Evolutionary conservation across 139 green algal genomes (phyloP).

Genomic region (Chlorella ohadii): DNA sequence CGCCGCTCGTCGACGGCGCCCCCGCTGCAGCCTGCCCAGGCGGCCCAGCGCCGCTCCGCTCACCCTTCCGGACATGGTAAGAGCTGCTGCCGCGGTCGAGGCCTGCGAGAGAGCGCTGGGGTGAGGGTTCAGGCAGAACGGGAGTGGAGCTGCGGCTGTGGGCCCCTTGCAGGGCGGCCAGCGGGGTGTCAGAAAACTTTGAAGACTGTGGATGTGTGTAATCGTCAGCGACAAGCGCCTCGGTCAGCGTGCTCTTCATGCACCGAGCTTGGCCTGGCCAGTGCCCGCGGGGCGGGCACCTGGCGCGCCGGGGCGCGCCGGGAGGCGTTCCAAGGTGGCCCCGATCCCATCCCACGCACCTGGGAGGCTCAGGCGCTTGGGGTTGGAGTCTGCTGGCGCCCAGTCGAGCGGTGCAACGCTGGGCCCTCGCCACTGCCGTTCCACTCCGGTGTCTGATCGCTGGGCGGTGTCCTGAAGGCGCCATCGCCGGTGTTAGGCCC

Average conservation of each 20-base stretch:
- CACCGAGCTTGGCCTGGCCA: neutral
- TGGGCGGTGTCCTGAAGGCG: no score
- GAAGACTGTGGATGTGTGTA: constrained; percentile 23
- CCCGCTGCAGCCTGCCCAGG: neutral
- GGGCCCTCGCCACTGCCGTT: no score
- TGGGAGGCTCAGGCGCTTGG: no score
- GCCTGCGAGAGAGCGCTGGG: neutral
- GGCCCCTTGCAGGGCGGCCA: neutral
- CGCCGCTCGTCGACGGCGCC: neutral
- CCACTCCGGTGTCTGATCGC: no score
- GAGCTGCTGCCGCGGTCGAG: neutral
- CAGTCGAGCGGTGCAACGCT: no score
- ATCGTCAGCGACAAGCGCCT: neutral
- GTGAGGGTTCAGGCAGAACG: neutral
- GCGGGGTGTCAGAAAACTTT: constrained; percentile 33
- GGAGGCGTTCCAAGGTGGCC: no score
- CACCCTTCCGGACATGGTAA: constrained; percentile 19
- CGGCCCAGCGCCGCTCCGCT: neutral
- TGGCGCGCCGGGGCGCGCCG: no score
- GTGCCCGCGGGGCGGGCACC: no score
- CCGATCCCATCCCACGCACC: no score
- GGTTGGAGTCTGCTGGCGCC: no score
- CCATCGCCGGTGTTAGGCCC: no score
- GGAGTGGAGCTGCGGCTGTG: neutral
- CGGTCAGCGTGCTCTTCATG: neutral